Evolutionary conservation across 2,329 filamentous ascomycete genomes (phyloP), one percentile per base, ranked within the genome.

Genomic region (Fusarium pininemorale): DNA sequence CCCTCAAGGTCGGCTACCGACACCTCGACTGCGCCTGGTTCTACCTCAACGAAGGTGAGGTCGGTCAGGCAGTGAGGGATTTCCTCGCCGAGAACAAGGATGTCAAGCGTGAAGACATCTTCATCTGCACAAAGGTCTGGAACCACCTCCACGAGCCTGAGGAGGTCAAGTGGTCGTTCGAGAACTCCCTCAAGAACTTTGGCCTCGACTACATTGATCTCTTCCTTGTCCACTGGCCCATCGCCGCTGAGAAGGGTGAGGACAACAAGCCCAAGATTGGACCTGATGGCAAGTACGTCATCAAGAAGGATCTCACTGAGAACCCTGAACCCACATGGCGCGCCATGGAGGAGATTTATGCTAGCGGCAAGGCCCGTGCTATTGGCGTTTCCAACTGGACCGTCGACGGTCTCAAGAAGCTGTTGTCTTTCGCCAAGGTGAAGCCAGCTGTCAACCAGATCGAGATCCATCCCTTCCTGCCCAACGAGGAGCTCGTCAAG

Each of bases 121-220:
- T 87, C 80, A 82, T 89, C 59, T 90, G 89, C 32, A 87, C 86
- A 73, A 91, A 91, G 83, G 83, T 91, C 38, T 91, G 89, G 89
- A 90, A 90, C 81, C 88, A 84, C 30, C 83, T 87, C 35, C 87
- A 89, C 75, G 81, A 83, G 59, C 83, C 85, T 3, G 81, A 86
- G 44, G 82, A 88, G 65, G 84, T 89, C 41, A 85, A 86, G 75
- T 80, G 82, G 59, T 86, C 83, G 6, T 79, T 89, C 24, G 81
- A 88, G 70, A 82, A 83, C 74, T 86, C 86, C 1, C 80, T 89
- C 44, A 79, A 83, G 64, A 86, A 88, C 63, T 81, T 90, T 16
- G 82, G 85, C 44, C 85, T 85, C 2, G 85, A 87, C 68, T 89
- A 89, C 70, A 78, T 89, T 45, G 88, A 89, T 66, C 79, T 89